These are phyloP conservation scores for Orbilia javanica DNA, from an alignment of 2,329 filamentous ascomycete genomes.

Conservation along the genomic window DNA sequence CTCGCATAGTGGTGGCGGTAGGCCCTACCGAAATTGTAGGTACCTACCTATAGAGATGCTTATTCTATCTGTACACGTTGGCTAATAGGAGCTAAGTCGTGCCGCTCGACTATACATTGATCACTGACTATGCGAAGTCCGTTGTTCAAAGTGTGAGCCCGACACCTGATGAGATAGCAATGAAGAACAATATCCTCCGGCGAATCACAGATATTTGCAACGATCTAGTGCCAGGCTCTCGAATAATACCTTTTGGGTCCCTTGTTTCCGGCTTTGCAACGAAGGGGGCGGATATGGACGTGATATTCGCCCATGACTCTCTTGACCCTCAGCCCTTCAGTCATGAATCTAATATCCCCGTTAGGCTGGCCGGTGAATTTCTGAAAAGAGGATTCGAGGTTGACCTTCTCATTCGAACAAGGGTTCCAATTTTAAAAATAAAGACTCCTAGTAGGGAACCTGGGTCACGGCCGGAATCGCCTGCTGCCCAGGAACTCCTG, in stretches of 20 bases:
- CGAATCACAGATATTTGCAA: slow-evolving; percentile 59
- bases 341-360: slow-evolving; percentile 75
- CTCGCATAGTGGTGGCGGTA: slow-evolving; percentile 31
- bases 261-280: slow-evolving; percentile 79
- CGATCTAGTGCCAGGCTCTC: slow-evolving; percentile 59
- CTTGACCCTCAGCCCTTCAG: slow-evolving; percentile 62
- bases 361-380: slow-evolving; percentile 80
- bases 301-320: slow-evolving; percentile 74
- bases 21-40: slow-evolving; percentile 37
- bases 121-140: slow-evolving; percentile 43
- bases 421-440: slow-evolving; percentile 89
- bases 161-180: slow-evolving; percentile 27
- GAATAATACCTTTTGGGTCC: slow-evolving; percentile 61
- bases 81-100: slow-evolving; percentile 30
- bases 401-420: slow-evolving; percentile 79
- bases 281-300: slow-evolving; percentile 89
- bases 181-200: slow-evolving; percentile 43
- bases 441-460: slow-evolving; percentile 64
- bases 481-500: slow-evolving; percentile 46
- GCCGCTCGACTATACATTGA: slow-evolving; percentile 38
- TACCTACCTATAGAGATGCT: not conserved
- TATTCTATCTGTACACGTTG: not conserved
- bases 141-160: slow-evolving; percentile 44
- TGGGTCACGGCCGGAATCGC: slow-evolving; percentile 21
- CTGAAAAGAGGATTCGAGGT: slow-evolving; percentile 80